phyloP scores from a whole-genome alignment of 2,329 filamentous ascomycete genomes.

The Sclerotinia spermophila region DNA sequence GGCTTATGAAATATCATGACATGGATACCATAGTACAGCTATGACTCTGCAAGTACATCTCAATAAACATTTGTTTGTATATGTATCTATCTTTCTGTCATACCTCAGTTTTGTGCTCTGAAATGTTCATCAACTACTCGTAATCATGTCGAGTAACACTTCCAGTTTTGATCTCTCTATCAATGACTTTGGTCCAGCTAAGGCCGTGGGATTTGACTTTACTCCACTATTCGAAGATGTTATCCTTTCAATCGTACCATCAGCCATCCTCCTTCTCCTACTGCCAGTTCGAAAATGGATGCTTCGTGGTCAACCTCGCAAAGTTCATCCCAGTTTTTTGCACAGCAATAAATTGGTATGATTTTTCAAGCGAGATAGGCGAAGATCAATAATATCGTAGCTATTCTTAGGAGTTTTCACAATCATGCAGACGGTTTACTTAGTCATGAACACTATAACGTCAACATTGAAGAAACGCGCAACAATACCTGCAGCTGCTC shows the following conservation, averaged over 20 bases:
- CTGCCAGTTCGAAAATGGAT: slow-evolving; percentile 24
- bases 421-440: slow-evolving; percentile 24
- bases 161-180: background rate
- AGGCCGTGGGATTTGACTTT: slow-evolving; percentile 30
- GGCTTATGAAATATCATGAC: background rate
- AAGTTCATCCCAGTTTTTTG: slow-evolving; percentile 27
- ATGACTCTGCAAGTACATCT: background rate
- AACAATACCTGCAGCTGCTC: slow-evolving; percentile 24
- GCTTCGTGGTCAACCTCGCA: slow-evolving; percentile 24
- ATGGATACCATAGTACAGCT: background rate
- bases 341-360: slow-evolving; percentile 29
- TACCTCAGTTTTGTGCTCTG: background rate
- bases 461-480: slow-evolving; percentile 21
- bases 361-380: background rate
- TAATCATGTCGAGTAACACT: slow-evolving; percentile 12
- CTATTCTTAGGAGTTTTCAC: slow-evolving; percentile 33
- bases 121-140: background rate
- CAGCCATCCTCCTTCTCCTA: slow-evolving; percentile 23
- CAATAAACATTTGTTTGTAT: background rate
- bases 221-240: slow-evolving; percentile 30
- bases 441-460: slow-evolving; percentile 21
- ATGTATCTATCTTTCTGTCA: background rate
- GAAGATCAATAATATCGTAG: slow-evolving; percentile 22
- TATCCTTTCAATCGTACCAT: slow-evolving; percentile 28
- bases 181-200: slow-evolving; percentile 25